These are phyloP conservation scores for Leccinum ochraceum DNA, from an alignment of 768 basidiomycete genomes.

Conservation along the genomic window DNA sequence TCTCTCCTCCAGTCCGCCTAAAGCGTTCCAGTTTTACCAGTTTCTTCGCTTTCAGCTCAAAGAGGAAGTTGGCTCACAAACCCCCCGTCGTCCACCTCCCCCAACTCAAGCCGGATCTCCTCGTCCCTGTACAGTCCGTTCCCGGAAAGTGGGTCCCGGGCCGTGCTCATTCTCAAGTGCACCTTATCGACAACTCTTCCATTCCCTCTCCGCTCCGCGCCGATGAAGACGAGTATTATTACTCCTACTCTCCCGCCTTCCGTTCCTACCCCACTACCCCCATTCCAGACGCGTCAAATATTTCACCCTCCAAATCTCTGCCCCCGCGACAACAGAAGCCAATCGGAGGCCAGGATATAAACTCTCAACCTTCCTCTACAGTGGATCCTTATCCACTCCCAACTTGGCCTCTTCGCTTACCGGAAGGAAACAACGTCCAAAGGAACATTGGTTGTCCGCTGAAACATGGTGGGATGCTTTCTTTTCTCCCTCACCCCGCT, in stretches of 20 bases:
- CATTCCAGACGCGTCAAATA: slow-evolving; percentile 12
- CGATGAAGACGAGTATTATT: slow-evolving; percentile 50
- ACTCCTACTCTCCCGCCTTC: slow-evolving; percentile 44
- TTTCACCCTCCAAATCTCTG: slow-evolving; percentile 17
- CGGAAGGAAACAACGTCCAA: slow-evolving; percentile 33
- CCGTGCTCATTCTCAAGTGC: too few species aligned
- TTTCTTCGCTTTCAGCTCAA: slow-evolving; percentile 34
- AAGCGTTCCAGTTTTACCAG: slow-evolving; percentile 46
- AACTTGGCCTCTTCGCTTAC: slow-evolving; percentile 45
- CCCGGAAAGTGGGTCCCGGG: too few species aligned
- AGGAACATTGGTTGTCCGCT: slow-evolving; percentile 68
- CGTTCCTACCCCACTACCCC: slow-evolving; percentile 17
- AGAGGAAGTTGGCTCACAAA: slow-evolving; percentile 21
- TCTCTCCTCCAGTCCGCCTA: slow-evolving; percentile 14
- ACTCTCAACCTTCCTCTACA: slow-evolving; percentile 21
- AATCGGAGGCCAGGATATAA: slow-evolving; percentile 8
- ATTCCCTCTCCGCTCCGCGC: background rate
- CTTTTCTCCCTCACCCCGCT: slow-evolving; percentile 72
- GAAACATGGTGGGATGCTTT: slow-evolving; percentile 85
- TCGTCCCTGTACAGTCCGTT: slow-evolving; percentile 2
- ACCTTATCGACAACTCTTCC: too few species aligned
- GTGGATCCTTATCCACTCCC: slow-evolving; percentile 53
- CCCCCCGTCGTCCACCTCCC: slow-evolving; percentile 22
- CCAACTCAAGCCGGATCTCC: slow-evolving; percentile 11
- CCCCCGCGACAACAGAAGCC: slow-evolving; percentile 19